These are phyloP conservation scores for Dendrostoma leiphaemia DNA, from an alignment of 2,329 filamentous ascomycete genomes.

Conservation along the genomic window DNA sequence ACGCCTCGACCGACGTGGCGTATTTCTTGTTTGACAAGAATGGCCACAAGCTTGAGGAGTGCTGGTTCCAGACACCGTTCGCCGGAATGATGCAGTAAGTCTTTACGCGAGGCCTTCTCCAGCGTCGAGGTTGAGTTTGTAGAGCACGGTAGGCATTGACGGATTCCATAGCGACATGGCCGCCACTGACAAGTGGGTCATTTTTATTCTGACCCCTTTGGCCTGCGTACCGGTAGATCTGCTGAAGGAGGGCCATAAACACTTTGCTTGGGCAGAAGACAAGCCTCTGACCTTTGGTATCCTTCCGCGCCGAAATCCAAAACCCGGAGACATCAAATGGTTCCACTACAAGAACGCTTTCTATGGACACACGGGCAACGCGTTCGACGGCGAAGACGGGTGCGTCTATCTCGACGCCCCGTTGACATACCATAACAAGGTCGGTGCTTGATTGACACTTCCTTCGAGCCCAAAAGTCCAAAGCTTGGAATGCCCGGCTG, in stretches of 20 bases:
- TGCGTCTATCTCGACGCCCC: constrained; percentile 8
- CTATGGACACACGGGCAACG: constrained; percentile 9
- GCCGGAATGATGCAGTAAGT: constrained; percentile 8
- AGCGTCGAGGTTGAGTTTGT: too few relatives aligned
- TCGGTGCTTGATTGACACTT: neutral
- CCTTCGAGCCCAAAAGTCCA: neutral
- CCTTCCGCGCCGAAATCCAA: constrained; percentile 3
- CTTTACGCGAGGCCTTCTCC: too few relatives aligned
- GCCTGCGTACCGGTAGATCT: constrained; percentile 2
- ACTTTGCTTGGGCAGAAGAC: constrained; percentile 12
- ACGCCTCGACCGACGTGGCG: constrained; percentile 39
- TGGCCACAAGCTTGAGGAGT: constrained; percentile 8
- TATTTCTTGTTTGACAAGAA: constrained; percentile 11
- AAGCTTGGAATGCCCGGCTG: too few relatives aligned
- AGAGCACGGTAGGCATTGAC: too few relatives aligned
- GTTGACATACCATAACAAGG: constrained; percentile 9
- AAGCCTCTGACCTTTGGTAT: constrained; percentile 10
- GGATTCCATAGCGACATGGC: constrained; percentile 1
- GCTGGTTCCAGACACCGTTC: constrained; percentile 11
- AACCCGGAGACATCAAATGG: constrained; percentile 8
- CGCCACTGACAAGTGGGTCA: constrained; percentile 1
- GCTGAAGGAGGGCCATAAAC: constrained; percentile 9
- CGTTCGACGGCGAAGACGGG: constrained; percentile 8
- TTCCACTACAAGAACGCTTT: constrained; percentile 9
- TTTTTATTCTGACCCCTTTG: constrained; percentile 9